Percentiles rank a stretch among this genome's conserved stretches.
phyloP scores from a whole-genome alignment of 352 stramenopile genomes.

The Thalassiosira pacifica region DNA sequence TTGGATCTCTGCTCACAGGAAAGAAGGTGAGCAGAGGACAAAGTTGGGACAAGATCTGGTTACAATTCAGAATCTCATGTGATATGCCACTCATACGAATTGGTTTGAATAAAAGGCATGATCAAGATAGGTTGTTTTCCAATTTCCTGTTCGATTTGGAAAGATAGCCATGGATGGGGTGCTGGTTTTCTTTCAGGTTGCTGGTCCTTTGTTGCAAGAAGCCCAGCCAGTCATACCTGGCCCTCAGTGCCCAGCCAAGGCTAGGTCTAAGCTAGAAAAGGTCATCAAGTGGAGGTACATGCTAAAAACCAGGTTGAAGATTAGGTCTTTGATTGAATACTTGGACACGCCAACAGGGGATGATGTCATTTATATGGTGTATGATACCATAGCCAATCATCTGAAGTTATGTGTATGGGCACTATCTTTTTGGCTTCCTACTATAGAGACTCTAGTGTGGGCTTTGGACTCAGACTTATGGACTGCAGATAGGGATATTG shows the following conservation, averaged over 20 bases:
- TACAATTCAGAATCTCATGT: not conserved
- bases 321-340: not conserved
- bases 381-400: not conserved
- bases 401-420: not conserved
- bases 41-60: not conserved
- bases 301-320: not conserved
- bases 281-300: not conserved
- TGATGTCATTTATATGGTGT: not conserved
- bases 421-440: not conserved
- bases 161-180: slow-evolving; percentile 13
- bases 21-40: no score
- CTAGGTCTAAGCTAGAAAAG: not conserved
- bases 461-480: not conserved
- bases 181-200: slow-evolving; percentile 10
- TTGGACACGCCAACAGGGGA: not conserved
- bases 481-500: not conserved
- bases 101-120: slow-evolving; percentile 17
- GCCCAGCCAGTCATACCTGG: not conserved
- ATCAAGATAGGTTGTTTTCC: not conserved
- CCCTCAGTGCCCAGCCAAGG: not conserved
- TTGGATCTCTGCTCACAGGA: no score
- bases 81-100: slow-evolving; percentile 1
- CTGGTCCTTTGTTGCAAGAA: not conserved
- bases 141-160: not conserved
- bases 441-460: not conserved